Evolutionary conservation across 192 early-diverging fungal genomes (phyloP).

Genomic region (Entomortierella lignicola): DNA sequence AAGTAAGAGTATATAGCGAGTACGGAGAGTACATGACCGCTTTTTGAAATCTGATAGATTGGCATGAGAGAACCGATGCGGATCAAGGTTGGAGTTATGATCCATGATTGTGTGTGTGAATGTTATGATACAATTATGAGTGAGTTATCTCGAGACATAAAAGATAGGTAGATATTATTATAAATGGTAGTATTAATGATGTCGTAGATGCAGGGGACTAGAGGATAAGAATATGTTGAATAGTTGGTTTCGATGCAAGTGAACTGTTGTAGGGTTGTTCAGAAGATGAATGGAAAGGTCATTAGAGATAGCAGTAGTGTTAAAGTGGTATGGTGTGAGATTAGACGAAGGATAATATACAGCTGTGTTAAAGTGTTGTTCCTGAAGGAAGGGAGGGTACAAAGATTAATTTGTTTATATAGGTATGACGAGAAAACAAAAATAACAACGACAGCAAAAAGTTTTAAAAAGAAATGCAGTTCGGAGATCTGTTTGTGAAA

Average conservation of each 20-base stretch:
- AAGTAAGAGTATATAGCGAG: conserved; percentile 17
- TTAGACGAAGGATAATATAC: too few species aligned
- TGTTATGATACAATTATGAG: neutral
- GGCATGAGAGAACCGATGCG: conserved; percentile 24
- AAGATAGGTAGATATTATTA: neutral
- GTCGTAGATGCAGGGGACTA: neutral
- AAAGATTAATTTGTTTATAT: too few species aligned
- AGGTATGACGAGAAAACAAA: too few species aligned
- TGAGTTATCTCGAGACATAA: neutral
- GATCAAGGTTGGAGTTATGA: conserved; percentile 8
- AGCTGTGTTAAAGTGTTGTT: too few species aligned
- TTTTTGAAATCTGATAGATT: conserved; percentile 18
- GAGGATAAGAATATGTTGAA: neutral
- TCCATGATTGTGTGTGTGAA: conserved; percentile 7
- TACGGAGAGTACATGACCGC: conserved; percentile 16
- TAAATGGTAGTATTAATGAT: neutral
- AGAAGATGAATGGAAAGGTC: too few species aligned
- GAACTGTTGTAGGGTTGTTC: too few species aligned
- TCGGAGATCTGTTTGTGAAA: too few species aligned
- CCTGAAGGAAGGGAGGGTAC: too few species aligned
- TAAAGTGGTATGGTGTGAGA: too few species aligned
- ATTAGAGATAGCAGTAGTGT: too few species aligned
- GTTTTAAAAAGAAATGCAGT: too few species aligned
- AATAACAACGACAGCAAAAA: too few species aligned
- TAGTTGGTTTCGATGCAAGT: neutral